These are phyloP conservation scores for Stagonosporopsis rhizophila DNA, from an alignment of 2,329 filamentous ascomycete species.

Conservation along the genomic window DNA sequence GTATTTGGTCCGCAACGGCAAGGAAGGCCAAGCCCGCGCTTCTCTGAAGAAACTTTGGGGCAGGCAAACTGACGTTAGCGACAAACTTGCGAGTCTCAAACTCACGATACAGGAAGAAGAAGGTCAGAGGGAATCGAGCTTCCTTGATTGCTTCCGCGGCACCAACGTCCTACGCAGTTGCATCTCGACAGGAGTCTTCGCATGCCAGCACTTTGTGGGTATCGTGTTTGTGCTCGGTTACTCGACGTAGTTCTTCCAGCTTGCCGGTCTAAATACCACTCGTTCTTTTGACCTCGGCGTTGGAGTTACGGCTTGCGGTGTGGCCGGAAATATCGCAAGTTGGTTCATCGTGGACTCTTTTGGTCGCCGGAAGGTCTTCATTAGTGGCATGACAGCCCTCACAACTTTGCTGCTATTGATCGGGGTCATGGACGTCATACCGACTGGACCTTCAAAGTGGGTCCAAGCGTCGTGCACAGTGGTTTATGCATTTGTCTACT, in stretches of 20 bases:
- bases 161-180: conserved; percentile 77
- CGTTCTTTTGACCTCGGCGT: conserved; percentile 51
- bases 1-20: conserved; percentile 72
- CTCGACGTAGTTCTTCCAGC: conserved; percentile 53
- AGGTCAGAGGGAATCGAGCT: conserved; percentile 69
- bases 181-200: conserved; percentile 59
- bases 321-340: conserved; percentile 76
- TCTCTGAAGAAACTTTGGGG: conserved; percentile 65
- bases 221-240: conserved; percentile 52
- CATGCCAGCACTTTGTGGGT: conserved; percentile 52
- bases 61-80: conserved; percentile 53
- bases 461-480: conserved; percentile 39
- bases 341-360: conserved; percentile 79
- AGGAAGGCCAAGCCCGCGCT: conserved; percentile 67
- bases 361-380: conserved; percentile 74
- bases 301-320: conserved; percentile 67
- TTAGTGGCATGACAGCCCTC: conserved; percentile 62
- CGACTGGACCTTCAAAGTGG: conserved; percentile 43
- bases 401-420: conserved; percentile 75
- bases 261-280: conserved; percentile 47
- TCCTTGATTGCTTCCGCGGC: conserved; percentile 81
- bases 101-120: conserved; percentile 78
- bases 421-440: conserved; percentile 74
- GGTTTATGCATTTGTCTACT: conserved; percentile 69
- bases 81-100: conserved; percentile 62